Base-by-base conservation (phyloP, 805 yeast species). In the Isabelozyma gotoi region DNA sequence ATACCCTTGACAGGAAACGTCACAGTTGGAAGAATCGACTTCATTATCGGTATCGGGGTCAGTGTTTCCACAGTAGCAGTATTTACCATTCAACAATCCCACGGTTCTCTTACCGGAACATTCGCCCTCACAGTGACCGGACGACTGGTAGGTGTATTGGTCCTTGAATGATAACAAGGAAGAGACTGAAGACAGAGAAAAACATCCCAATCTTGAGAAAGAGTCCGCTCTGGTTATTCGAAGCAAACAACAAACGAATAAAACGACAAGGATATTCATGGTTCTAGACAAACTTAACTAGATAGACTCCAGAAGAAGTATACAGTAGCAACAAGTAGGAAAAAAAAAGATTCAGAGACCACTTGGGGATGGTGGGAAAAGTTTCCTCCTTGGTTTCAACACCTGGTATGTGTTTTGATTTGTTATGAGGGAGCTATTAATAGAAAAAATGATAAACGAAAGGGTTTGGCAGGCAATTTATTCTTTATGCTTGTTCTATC, bases 141-240 rank as follows among this genome's bases (percentile, higher is more conserved):
- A 75, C 7, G 89, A 74, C 63, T 86, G 91, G 57, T 67, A 84
- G 1, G 61, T 65, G 59, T 77, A 78, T 2, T 71, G 53, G 21
- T 84, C 87, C 47, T 68, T 59, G 43, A 53, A 58, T n/a, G 58
- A 39, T 52, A 68, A 77, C 59, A 39, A 39, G 2, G 56, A 46
- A 35, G 36, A 63, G 3, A 76, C 50, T n/a, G 59, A 39, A 19
- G 71, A 49, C 54, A 53, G 34, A 24, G 50, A 41, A 45, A 42
- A 63, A 47, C 68, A 63, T 12, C 68, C 68, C 7, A 47, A 38
- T 39, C 48, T 46, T 1, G 51, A 16, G 39, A 49, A 57, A 18
- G 41, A 21, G 19, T 36, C 39, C 7, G 29, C 39, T 17, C 12
- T 24, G 12, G 8, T 24, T 24, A 24, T 24, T n/a, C 27, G 39